phyloP scores from a whole-genome alignment of 495 filamentous ascomycete genomes.

The Aspergillus bertholletiae region DNA sequence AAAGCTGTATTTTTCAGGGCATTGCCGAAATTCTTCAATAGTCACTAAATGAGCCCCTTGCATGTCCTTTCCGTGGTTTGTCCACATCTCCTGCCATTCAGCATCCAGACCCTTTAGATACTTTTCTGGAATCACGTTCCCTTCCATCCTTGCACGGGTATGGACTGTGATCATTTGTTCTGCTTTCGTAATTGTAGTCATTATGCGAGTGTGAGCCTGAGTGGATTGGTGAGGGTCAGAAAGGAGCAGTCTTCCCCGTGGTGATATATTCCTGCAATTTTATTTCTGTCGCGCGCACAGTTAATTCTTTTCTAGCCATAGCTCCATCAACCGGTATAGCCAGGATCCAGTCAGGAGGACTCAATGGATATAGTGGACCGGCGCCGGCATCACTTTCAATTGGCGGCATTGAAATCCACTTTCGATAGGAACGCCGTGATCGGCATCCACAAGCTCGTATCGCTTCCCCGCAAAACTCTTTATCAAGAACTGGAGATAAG shows the following conservation, averaged over 20 bases:
- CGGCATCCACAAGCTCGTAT: background rate
- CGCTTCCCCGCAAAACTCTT: conserved; percentile 3
- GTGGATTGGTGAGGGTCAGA: background rate
- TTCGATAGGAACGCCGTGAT: background rate
- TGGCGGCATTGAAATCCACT: conserved; percentile 2
- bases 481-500: background rate
- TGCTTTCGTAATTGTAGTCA: background rate
- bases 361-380: background rate
- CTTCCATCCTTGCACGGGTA: background rate
- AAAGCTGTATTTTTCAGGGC: conserved; percentile 31
- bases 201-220: background rate
- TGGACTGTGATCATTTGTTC: background rate
- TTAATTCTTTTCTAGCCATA: no score
- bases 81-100: conserved; percentile 19
- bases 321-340: no score
- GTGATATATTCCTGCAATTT: no score
- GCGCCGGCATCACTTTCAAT: background rate
- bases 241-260: no score
- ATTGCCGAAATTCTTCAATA: conserved; percentile 31
- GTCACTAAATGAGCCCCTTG: conserved; percentile 19
- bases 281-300: no score
- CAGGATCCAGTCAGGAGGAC: background rate
- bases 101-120: conserved; percentile 12
- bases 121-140: conserved; percentile 12
- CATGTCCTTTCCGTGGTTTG: conserved; percentile 12